Evolutionary conservation across 2,329 filamentous ascomycete genomes (phyloP).

Genomic region (Hypoxylon sp.): DNA sequence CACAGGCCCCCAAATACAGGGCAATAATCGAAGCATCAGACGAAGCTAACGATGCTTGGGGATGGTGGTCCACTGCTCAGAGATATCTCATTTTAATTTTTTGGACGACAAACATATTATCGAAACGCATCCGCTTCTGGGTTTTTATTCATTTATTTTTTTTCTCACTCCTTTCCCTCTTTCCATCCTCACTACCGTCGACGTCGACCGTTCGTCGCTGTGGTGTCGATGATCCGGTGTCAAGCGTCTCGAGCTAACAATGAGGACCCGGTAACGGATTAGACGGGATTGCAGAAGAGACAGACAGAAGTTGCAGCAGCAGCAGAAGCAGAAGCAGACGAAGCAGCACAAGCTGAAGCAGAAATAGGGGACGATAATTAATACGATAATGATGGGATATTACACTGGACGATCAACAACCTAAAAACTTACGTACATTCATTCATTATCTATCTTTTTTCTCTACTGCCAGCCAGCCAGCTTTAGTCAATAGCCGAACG

Average conservation of each 20-base stretch:
- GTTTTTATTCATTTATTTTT: conserved; percentile 21
- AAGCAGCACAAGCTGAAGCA: conserved; percentile 12
- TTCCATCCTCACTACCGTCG: conserved; percentile 30
- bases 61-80: conserved; percentile 29
- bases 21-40: conserved; percentile 19
- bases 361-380: conserved; percentile 36
- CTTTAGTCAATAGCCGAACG: conserved; percentile 21
- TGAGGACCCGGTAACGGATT: conserved; percentile 44
- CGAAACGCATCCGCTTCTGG: conserved; percentile 31
- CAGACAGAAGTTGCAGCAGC: conserved; percentile 8
- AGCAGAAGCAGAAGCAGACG: conserved; percentile 16
- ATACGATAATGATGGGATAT: conserved; percentile 43
- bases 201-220: conserved; percentile 34
- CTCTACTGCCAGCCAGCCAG: conserved; percentile 34
- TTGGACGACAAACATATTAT: conserved; percentile 41
- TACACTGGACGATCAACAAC: conserved; percentile 45
- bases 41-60: conserved; percentile 35
- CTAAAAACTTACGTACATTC: conserved; percentile 42
- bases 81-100: conserved; percentile 45
- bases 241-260: conserved; percentile 34
- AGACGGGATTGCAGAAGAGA: conserved; percentile 33
- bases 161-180: conserved; percentile 28
- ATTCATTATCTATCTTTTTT: conserved; percentile 23
- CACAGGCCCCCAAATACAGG: conserved; percentile 28
- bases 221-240: conserved; percentile 37